Evolutionary conservation across 108 stramenopile genomes (phyloP), one percentile per base, ranked within the genome.

Genomic region (Cylindrotheca fusiformis): DNA sequence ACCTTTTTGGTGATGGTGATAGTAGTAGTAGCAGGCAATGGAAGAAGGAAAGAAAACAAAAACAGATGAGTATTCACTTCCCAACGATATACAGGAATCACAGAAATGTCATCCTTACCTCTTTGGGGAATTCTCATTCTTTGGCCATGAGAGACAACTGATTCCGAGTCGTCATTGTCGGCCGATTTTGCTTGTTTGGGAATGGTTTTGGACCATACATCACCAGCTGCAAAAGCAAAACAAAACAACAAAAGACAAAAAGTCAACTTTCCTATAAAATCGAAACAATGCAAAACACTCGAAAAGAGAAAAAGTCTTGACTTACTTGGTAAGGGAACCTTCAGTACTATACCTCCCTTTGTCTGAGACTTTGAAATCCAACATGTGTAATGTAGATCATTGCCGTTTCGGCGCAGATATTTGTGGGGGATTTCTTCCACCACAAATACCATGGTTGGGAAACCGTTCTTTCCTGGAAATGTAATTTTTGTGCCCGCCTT

Each of bases 401-500:
- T 61, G 0, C 82, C 85, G 1, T 48, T 14, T 36, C 76, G 81
- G 31, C 58, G 4, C 54, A 93, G 61, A 57, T 58, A 89, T 5
- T 76, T 56, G 68, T 93, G 91, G 21, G 71, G 71, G 61, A 74
- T 75, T 62, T 93, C 85, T 45, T 76, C 48, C 22, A 93, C 53
- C 1, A 86, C 75, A 81, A 93, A 93, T 4, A 77, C 69, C 46
- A 93, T 88, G 52, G 70, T 68, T 10, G 91, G 85, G 1, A 27
- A 14, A 12, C 64, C 68, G 4, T 51, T 66, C 4, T 62, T 64
- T 0, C 51, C 33, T 19, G 64, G 55, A 62, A 86, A 93, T 29
- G 79, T 85, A 31, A 93, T 72, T 53, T 83, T 84, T 6, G 91
- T 93, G 1, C 88, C 88, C 1, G 59, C 65, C 59, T 88, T 93